Base-by-base conservation (phyloP, 768 basidiomycete species). In the Leucosporidium scottii region DNA sequence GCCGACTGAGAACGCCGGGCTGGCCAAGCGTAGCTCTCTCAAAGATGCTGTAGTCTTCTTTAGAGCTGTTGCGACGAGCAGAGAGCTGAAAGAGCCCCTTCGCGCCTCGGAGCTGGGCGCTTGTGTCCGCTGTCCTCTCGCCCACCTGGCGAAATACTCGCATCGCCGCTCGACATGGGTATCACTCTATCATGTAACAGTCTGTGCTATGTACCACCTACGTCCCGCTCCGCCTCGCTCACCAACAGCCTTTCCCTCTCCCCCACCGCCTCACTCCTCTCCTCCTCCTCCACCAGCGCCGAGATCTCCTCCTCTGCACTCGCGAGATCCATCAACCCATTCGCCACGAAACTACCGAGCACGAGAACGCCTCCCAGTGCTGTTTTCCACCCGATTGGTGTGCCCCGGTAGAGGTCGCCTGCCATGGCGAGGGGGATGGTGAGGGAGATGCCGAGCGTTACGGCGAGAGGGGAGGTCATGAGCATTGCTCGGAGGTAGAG, bases 381-480 rank as follows among this genome's bases (percentile, higher is more conserved):
- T 23, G 89, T 87, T 75, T 87, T 82, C 13, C 78, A 74, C 27
- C 83, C 79, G 27, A 85, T 81, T 50, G 82, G 69, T 9, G 71
- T 84, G 27, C 84, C 81, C 4, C 90, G 80, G 64, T 87, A 76
- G 67, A 85, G 80, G 74, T 96, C 93, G 20, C 93, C 93, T 13
- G 88, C 60, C 59, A 97, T 86, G 9, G 96, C 91, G 61, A 93
- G 81, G 7, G 93, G 94, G 77, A 97, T 96, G 1, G 96, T 96
- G 20, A 98, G 83, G 65, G 89, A 91, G 13, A 98, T 82, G 31
- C 94, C 94, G 63, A 97, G 82, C 0, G 94, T 98, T 23, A 89
- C 93, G 25, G 96, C 90, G 18, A 93, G 80, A 1, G 93, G 93
- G 1, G 93, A 93, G 10, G 94, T 99, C 80, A 93, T 94, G 70